Base-by-base conservation (phyloP, 2,329 filamentous ascomycete genomes). In the Phialophora verrucosa region DNA sequence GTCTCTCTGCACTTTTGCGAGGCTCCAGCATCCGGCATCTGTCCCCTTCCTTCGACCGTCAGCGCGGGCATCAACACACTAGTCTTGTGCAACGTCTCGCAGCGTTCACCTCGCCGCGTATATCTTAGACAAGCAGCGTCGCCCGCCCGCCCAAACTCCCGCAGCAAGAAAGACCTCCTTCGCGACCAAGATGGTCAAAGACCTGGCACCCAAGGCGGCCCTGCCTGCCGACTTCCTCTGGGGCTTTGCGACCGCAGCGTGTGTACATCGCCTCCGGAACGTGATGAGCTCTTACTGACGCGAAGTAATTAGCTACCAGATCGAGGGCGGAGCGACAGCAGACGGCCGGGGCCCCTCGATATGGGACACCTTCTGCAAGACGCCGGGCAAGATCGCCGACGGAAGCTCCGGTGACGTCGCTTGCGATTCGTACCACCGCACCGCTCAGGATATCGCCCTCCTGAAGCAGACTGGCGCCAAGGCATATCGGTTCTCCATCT, bases 331-430 rank as follows among this genome's bases (percentile, higher is more conserved):
- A 56, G 83, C 85, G 47, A 82, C 90, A 56, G 86, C 89, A 75
- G 92, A 94, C 76, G 92, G 92, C 70, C 90, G 92, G 70, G 90
- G 87, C 25, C 88, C 91, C 62, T 92, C 90, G 68, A 95, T 96
- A 78, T 96, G 92, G 92, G 92, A 96, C 79, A 89, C 86, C n/a
- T 96, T 96, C 81, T 93, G 90, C 80, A 86, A 86, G 69, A 89
- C 87, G 62, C 88, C 90, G 6, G 91, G 91, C 74, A 96, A 95
- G 80, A 93, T 95, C 74, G 91, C 91, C 63, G 90, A 91, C 73
- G 89, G 87, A 65, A 88, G 84, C 72, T 90, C 88, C 51, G 92
- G 92, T 60, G 88, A 87, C 59, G 85, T 91, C 51, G 92, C 92
- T 44, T 96, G 92, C 80, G 91, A 96, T 81, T 93, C 91, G 31